A percentile compares a stretch with the other conserved stretches of the same genome.
phyloP scores from a whole-genome alignment of 371 early-diverging fungal species.

The Mucor circinelloides region DNA sequence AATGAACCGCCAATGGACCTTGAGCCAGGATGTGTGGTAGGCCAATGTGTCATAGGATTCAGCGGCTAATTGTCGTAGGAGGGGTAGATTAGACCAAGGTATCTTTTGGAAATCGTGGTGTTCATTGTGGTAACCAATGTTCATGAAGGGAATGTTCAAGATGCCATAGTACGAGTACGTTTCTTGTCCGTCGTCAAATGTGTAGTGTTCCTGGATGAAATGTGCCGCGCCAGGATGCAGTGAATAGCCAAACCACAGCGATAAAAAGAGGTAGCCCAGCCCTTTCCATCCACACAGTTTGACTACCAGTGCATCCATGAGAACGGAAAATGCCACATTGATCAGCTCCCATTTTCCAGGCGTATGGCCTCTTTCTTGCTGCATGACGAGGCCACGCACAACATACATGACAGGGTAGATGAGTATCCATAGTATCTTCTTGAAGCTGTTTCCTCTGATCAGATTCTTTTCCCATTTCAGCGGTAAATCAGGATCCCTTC shows the following conservation, averaged over 20 bases:
- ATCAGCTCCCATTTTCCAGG: slow-evolving; percentile 81
- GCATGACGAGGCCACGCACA: slow-evolving; percentile 81
- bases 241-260: slow-evolving; percentile 89
- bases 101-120: slow-evolving; percentile 95
- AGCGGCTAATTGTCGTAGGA: slow-evolving; percentile 76
- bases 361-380: slow-evolving; percentile 58
- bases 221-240: slow-evolving; percentile 97
- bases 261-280: slow-evolving; percentile 74
- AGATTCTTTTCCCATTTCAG: slow-evolving; percentile 83
- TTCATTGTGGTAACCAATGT: slow-evolving; percentile 96
- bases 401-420: slow-evolving; percentile 93
- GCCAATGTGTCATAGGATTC: slow-evolving; percentile 89
- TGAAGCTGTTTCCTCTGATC: slow-evolving; percentile 73
- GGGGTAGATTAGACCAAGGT: slow-evolving; percentile 90
- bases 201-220: slow-evolving; percentile 98
- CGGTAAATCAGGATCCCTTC: slow-evolving; percentile 96
- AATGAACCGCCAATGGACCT: slow-evolving; percentile 83
- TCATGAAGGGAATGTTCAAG: slow-evolving; percentile 82
- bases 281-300: slow-evolving; percentile 69
- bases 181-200: slow-evolving; percentile 94
- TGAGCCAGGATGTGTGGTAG: slow-evolving; percentile 89
- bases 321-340: slow-evolving; percentile 73
- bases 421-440: slow-evolving; percentile 82
- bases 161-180: slow-evolving; percentile 97
- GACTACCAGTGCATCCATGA: slow-evolving; percentile 61